A percentile compares a stretch with the other conserved stretches of the same genome.
Evolutionary conservation across 2,329 filamentous ascomycete species (phyloP).

Genomic region (Monosporascus sp.): DNA sequence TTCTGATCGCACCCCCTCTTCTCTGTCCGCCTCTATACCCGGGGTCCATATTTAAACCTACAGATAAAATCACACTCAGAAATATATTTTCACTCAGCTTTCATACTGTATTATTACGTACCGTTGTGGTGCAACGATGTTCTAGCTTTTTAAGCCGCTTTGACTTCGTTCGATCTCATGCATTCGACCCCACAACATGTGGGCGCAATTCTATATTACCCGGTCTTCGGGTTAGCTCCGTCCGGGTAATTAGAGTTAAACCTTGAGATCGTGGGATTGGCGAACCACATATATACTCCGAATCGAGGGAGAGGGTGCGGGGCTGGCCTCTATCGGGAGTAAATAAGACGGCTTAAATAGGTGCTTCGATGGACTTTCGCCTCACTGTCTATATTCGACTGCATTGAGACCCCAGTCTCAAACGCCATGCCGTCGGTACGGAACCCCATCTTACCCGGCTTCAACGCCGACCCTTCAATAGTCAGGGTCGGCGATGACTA

Average conservation of each 20-base stretch:
- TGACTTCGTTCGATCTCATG: not conserved
- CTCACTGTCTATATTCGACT: no score
- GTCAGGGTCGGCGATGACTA: constrained; percentile 47
- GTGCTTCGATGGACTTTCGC: no score
- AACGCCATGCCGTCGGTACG: constrained; percentile 40
- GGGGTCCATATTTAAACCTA: no score
- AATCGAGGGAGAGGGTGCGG: not conserved
- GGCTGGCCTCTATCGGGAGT: no score
- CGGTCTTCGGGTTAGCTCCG: not conserved
- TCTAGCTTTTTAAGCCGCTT: no score
- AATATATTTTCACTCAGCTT: no score
- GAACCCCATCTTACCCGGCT: constrained; percentile 53
- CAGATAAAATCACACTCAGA: no score
- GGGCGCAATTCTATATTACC: not conserved
- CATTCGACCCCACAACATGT: constrained; percentile 6
- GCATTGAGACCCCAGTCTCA: not conserved
- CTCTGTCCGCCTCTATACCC: no score
- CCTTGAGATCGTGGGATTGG: not conserved
- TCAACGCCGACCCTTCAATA: constrained; percentile 52
- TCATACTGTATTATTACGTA: no score
- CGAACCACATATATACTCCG: not conserved
- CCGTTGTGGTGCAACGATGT: no score
- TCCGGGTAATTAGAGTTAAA: not conserved
- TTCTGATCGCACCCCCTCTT: no score
- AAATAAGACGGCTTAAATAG: no score